Base-by-base conservation (phyloP, 768 basidiomycete genomes). In the Boletus fagicola region DNA sequence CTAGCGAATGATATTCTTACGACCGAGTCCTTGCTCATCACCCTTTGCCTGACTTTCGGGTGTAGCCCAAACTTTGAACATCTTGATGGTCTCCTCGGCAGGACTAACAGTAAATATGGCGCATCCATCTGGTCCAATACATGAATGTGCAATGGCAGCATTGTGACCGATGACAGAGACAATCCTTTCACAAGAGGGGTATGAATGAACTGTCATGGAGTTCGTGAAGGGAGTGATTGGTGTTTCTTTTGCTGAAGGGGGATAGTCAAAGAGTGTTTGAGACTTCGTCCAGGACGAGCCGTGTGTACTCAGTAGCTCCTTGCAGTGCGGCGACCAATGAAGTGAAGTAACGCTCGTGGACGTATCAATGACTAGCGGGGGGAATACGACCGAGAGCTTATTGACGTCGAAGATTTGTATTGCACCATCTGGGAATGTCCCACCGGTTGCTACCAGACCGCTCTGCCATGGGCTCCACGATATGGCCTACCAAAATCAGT, bases 261-360 rank as follows among this genome's bases (percentile, higher is more conserved):
- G 63, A n/a, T 47, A 36, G 4, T 61, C 64, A 10, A 61, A 56
- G 24, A 62, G 38, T 16, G 43, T 38, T 44, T 72, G 72, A 35
- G 63, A 56, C 38, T 45, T 58, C 11, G 58, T 58, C 71, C 73
- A 72, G 31, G 58, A 65, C 49, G 68, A 68, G 55, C 74, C 91
- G 63, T 94, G 90, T 3, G 91, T 90, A 43, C 84, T 90, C n/a
- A 96, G 72, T 36, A 97, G 72, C 65, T 96, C 94, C 62, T 91
- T 92, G 65, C 86, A 85, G 59, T 92, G 87, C 5, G 86, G 83
- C 16, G 91, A 90, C 76, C 83, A 89, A 59, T 81, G 77, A 53
- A 85, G 76, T 18, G 80, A 85, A 49, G 83, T 85, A 51, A 86
- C 78, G 67, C 80, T 83, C 15, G 83, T 80, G 51, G 74, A 69